A percentile compares a stretch with the other conserved stretches of the same genome.
Evolutionary conservation across 2,329 filamentous ascomycete species (phyloP).

Genomic region (Colletotrichum chrysophilum): DNA sequence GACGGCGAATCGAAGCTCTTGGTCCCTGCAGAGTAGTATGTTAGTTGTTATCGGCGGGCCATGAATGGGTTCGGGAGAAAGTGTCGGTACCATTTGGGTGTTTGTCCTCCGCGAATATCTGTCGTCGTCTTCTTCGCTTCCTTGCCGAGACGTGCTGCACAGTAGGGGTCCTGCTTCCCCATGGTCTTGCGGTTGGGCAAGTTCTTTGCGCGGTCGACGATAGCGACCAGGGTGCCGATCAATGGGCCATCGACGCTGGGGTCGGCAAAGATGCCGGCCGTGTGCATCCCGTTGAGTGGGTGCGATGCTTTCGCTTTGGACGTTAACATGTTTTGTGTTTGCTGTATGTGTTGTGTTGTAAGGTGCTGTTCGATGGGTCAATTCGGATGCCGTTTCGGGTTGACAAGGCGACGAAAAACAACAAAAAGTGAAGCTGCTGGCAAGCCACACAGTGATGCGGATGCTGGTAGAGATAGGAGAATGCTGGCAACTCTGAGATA

Average conservation of each 20-base stretch:
- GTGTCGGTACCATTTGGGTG: slow-evolving; percentile 81
- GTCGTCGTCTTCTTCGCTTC: slow-evolving; percentile 97
- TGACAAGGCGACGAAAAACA: not conserved
- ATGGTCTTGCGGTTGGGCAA: slow-evolving; percentile 96
- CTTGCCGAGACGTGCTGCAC: slow-evolving; percentile 90
- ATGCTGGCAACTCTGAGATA: not conserved
- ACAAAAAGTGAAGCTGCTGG: not conserved
- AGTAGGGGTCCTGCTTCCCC: slow-evolving; percentile 98
- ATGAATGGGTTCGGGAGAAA: not conserved
- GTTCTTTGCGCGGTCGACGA: slow-evolving; percentile 96
- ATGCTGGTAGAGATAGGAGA: not conserved
- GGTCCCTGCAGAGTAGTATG: slow-evolving; percentile 70
- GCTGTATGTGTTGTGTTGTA: not conserved
- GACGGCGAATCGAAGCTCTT: slow-evolving; percentile 93
- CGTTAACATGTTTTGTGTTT: slow-evolving; percentile 36
- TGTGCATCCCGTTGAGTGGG: slow-evolving; percentile 71
- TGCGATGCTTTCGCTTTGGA: slow-evolving; percentile 57
- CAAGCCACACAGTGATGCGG: not conserved
- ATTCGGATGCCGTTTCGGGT: not conserved
- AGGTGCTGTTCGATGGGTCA: not conserved
- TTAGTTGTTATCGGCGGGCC: not conserved
- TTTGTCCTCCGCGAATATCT: slow-evolving; percentile 92
- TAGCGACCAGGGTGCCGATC: slow-evolving; percentile 90
- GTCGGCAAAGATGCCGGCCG: slow-evolving; percentile 92
- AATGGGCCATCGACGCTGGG: slow-evolving; percentile 91